Conservation (phyloP, 1,139 yeast species). For the Taiozyma sp. region DNA sequence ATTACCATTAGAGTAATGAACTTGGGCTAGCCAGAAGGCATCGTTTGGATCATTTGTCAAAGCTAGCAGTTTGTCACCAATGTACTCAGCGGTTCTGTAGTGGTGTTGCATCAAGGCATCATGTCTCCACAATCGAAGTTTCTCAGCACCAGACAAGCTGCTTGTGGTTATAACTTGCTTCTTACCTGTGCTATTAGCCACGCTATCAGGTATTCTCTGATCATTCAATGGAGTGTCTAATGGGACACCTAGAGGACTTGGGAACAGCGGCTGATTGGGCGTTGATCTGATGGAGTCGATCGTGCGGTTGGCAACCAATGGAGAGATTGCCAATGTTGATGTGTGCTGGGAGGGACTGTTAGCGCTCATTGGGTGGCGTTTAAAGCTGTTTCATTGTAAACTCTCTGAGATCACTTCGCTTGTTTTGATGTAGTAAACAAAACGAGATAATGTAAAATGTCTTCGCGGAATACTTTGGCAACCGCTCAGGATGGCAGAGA, state of each 20-base stretch:
- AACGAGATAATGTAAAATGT: not conserved
- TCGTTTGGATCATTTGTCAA: conserved; percentile 79
- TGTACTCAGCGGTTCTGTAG: conserved; percentile 81
- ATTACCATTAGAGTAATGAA: conserved; percentile 65
- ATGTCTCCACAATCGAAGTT: conserved; percentile 86
- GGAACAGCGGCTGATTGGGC: conserved; percentile 24
- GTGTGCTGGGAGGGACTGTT: conserved; percentile 32
- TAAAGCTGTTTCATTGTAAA: not conserved
- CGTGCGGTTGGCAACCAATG: conserved; percentile 24
- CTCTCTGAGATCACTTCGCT: not conserved
- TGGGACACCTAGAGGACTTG: conserved; percentile 22
- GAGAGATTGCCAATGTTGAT: conserved; percentile 28
- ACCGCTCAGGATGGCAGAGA: not conserved
- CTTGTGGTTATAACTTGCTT: not conserved
- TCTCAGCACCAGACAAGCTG: conserved; percentile 67
- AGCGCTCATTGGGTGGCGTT: not conserved
- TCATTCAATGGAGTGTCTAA: conserved; percentile 4
- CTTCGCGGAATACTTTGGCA: not conserved
- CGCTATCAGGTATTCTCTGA: conserved; percentile 2
- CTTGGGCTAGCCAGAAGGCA: conserved; percentile 96
- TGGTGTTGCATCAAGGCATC: conserved; percentile 94
- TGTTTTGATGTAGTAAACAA: not conserved
- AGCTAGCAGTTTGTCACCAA: conserved; percentile 87
- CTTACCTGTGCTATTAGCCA: not conserved
- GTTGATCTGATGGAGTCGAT: conserved; percentile 21